phyloP scores from a whole-genome alignment of 371 early-diverging fungal species.

The Edhazardia aedis region DNA sequence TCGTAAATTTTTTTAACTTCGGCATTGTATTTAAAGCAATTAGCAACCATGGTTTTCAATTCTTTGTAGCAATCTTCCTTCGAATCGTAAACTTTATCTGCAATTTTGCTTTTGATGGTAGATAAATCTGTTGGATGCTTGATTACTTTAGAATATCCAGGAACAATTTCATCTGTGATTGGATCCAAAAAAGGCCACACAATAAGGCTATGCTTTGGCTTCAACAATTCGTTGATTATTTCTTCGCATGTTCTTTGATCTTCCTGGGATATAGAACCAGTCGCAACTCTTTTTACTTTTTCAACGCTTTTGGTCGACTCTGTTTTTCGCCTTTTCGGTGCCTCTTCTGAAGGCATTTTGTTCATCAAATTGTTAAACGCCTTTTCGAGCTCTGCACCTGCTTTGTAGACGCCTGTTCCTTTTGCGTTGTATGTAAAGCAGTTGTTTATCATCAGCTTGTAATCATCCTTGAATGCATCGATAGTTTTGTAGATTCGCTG shows the following conservation, averaged over 20 bases:
- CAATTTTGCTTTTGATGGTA: conserved; percentile 55
- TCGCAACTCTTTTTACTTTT: conserved; percentile 8
- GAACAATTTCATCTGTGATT: conserved; percentile 58
- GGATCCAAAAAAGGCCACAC: conserved; percentile 93
- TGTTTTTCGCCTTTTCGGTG: conserved; percentile 12
- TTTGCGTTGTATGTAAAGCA: conserved; percentile 45
- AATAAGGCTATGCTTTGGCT: conserved; percentile 54
- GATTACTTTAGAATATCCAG: conserved; percentile 81
- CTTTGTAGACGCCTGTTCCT: conserved; percentile 26
- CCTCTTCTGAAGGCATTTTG: conserved; percentile 11
- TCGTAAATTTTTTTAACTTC: conserved; percentile 39
- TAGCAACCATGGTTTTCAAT: conserved; percentile 57
- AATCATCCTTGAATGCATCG: conserved; percentile 49
- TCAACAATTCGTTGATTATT: conserved; percentile 38
- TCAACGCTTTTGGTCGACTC: not conserved
- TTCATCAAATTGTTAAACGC: conserved; percentile 24
- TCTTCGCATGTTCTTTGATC: conserved; percentile 32
- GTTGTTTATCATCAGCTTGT: conserved; percentile 50
- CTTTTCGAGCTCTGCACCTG: conserved; percentile 33
- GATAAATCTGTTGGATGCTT: conserved; percentile 83
- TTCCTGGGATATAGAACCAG: conserved; percentile 20
- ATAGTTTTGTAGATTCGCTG: conserved; percentile 44
- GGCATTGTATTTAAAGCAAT: conserved; percentile 64
- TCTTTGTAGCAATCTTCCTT: conserved; percentile 56
- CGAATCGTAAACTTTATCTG: conserved; percentile 53